Conservation (phyloP, 768 basidiomycete genomes). For the Scleroderma citrinum region DNA sequence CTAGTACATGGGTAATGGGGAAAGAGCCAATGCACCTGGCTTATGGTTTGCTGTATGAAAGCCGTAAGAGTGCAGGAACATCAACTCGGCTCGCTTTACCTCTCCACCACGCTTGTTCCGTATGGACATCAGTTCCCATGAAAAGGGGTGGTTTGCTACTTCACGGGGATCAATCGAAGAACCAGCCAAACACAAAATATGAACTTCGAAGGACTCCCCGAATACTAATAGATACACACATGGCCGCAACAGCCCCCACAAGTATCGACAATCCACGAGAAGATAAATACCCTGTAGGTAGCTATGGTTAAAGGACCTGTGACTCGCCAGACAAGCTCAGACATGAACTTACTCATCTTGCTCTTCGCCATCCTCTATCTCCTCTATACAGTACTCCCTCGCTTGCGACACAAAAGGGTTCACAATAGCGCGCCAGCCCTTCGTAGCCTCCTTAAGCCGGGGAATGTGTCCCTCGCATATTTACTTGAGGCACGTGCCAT, state of each 20-base stretch:
- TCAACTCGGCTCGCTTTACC: no score
- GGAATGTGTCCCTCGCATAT: constrained; percentile 1
- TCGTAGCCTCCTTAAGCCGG: constrained; percentile 12
- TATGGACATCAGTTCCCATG: no score
- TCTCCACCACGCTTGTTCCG: no score
- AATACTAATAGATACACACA: no score
- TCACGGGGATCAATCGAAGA: not conserved
- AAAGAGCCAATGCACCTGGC: no score
- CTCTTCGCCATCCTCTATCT: not conserved
- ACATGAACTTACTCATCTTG: not conserved
- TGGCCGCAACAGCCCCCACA: no score
- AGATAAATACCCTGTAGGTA: not conserved
- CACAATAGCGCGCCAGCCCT: constrained; percentile 7
- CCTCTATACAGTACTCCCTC: not conserved
- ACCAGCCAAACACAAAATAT: not conserved
- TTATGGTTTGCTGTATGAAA: no score
- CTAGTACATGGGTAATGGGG: no score
- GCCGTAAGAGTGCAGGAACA: no score
- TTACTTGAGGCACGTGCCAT: constrained; percentile 15
- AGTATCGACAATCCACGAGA: not conserved
- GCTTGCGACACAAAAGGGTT: constrained; percentile 2
- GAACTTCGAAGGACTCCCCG: not conserved
- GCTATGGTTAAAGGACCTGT: not conserved
- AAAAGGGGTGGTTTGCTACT: no score
- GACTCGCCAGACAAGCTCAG: not conserved